Evolutionary conservation across 2,329 filamentous ascomycete genomes (phyloP).

Genomic region (Talaromyces piceae): DNA sequence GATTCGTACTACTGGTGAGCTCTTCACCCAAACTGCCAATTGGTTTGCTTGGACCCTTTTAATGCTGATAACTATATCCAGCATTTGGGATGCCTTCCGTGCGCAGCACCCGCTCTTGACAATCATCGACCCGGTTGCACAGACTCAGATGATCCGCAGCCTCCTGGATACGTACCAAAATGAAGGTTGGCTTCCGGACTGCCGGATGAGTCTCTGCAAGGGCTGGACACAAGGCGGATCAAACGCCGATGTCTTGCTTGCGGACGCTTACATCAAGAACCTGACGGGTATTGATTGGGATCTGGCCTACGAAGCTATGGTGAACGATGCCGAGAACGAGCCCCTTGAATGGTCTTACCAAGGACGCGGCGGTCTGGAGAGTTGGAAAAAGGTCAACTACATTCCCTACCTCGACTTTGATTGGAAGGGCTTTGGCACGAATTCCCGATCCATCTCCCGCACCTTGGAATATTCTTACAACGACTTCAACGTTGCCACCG

Average conservation of each 20-base stretch:
- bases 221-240: constrained; percentile 66
- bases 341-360: constrained; percentile 62
- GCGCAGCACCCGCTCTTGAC: constrained; percentile 63
- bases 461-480: constrained; percentile 73
- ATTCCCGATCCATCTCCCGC: constrained; percentile 62
- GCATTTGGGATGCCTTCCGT: constrained; percentile 63
- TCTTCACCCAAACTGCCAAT: not conserved
- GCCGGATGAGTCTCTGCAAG: constrained; percentile 64
- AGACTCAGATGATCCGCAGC: constrained; percentile 59
- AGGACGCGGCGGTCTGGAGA: constrained; percentile 61
- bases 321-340: constrained; percentile 63
- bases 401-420: constrained; percentile 66
- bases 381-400: constrained; percentile 64
- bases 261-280: constrained; percentile 62
- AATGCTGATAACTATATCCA: constrained; percentile 10
- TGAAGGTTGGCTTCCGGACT: constrained; percentile 65
- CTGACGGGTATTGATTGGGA: constrained; percentile 59
- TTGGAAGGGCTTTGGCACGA: constrained; percentile 56
- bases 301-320: constrained; percentile 58
- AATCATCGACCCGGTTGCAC: constrained; percentile 55
- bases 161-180: constrained; percentile 65
- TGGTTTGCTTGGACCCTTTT: no score
- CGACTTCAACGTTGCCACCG: constrained; percentile 59
- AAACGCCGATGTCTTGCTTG: constrained; percentile 62
- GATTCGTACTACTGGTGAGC: constrained; percentile 63